Base-by-base conservation (phyloP, 176 grass and related monocot species). In the Triticum turgidum region DNA sequence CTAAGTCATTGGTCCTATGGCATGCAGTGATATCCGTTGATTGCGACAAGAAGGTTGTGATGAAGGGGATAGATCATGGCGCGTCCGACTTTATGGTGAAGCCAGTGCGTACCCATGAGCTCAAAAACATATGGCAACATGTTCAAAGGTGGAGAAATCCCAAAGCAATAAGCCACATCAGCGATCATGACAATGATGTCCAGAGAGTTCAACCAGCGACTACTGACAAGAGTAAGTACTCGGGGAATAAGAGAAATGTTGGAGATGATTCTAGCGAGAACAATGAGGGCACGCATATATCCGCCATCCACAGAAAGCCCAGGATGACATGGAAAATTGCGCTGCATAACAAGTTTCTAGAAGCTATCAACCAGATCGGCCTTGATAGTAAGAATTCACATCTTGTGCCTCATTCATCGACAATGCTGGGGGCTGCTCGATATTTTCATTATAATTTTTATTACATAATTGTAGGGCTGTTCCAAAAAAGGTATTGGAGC, bases 181-280 rank as follows among this genome's bases (percentile, higher is more conserved):
- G 9, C 5, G 64, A 52, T 73, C 29, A 34, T 33, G 62, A 86
- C 4, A 30, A 5, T 69, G 20, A 59, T 49, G 54, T 3, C 2
- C 6, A 83, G 18, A 56, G n/a, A 35, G 83, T 52, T 44, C 49
- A 82, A 2, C 73, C 64, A 29, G 11, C 4, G 10, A 29, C 61
- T 75, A 52, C 51, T 11, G 18, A 20, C 80, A 84, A 44, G 56
- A 80, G 20, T n/a, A 83, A 85, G 21, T n/a, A 61, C 32, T 88
- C 69, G 6, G 84, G 68, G 45, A 96, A 89, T 68, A 86, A 49
- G 11, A 89, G 32, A 77, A 80, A 37, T 20, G 67, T 34, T 11
- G 67, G 47, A 9, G 30, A 87, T 35, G 27, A 68, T 71, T 45
- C 52, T 59, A 73, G 72, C 14, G 75, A 76, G 14, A 81, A 73